These are phyloP conservation scores for Solanum pinnatisectum DNA, from an alignment of 257 asterid species.

Conservation along the genomic window DNA sequence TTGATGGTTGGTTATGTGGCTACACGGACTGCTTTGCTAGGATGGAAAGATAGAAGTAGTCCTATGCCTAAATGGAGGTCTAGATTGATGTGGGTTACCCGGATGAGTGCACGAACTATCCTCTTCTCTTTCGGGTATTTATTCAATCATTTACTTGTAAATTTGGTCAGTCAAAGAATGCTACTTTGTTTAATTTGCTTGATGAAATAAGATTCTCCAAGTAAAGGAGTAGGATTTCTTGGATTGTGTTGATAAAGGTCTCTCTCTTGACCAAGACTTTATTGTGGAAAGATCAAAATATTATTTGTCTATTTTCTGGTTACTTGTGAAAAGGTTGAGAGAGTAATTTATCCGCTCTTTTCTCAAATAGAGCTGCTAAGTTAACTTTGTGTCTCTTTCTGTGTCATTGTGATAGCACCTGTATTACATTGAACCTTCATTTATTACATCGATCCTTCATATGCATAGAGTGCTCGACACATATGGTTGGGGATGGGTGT, in stretches of 20 bases:
- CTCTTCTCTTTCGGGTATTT: conserved; percentile 87
- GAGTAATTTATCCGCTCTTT: not conserved
- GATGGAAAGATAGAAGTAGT: conserved; percentile 76
- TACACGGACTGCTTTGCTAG: conserved; percentile 48
- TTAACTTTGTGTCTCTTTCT: not conserved
- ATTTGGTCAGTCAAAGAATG: not conserved
- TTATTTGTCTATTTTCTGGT: not conserved
- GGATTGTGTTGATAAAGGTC: not conserved
- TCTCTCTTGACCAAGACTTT: not conserved
- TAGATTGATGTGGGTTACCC: conserved; percentile 83
- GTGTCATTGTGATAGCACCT: not conserved
- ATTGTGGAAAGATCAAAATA: not conserved
- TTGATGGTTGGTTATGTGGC: conserved; percentile 58
- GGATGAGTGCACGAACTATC: conserved; percentile 60
- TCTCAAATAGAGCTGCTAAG: not conserved
- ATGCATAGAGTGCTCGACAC: not conserved
- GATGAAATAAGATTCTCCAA: not conserved
- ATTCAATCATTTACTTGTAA: not conserved
- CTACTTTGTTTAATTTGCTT: not conserved
- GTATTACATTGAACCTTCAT: not conserved
- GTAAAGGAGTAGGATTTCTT: not conserved
- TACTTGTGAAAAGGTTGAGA: not conserved
- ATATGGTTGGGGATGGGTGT: not conserved
- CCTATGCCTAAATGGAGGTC: conserved; percentile 90
- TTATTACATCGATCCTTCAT: not conserved